Conservation (phyloP, 2,329 filamentous ascomycete species). For the Botrytis aclada region DNA sequence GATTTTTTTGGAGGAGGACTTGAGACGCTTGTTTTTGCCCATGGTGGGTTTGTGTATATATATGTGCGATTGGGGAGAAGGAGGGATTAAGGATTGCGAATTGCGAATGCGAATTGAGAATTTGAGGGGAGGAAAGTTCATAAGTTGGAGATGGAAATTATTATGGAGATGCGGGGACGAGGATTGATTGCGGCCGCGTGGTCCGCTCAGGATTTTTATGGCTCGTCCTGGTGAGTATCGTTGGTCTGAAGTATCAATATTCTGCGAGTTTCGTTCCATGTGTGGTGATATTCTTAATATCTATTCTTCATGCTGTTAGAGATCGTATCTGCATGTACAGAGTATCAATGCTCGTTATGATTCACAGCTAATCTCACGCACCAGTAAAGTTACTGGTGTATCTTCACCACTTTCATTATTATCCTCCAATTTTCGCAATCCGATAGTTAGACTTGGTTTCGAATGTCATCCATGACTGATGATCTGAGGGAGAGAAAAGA, state of each 20-base stretch:
- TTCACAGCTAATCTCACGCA: background rate
- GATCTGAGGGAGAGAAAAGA: background rate
- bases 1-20: slow-evolving; percentile 8
- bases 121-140: background rate
- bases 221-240: background rate
- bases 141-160: background rate
- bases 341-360: background rate
- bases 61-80: background rate
- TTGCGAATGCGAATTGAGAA: background rate
- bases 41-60: background rate
- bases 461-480: background rate
- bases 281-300: background rate
- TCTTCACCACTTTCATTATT: background rate
- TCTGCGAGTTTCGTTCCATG: background rate
- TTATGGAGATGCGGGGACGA: background rate
- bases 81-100: background rate
- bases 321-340: background rate
- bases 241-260: background rate
- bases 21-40: background rate
- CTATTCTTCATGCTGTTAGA: background rate
- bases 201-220: background rate
- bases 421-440: background rate
- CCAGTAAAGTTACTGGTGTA: background rate
- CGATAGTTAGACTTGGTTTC: background rate
- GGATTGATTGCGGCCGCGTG: background rate